Percentiles rank a stretch among this genome's conserved stretches.
Conservation (phyloP, 495 filamentous ascomycete genomes). For the Penicillium paxilli region DNA sequence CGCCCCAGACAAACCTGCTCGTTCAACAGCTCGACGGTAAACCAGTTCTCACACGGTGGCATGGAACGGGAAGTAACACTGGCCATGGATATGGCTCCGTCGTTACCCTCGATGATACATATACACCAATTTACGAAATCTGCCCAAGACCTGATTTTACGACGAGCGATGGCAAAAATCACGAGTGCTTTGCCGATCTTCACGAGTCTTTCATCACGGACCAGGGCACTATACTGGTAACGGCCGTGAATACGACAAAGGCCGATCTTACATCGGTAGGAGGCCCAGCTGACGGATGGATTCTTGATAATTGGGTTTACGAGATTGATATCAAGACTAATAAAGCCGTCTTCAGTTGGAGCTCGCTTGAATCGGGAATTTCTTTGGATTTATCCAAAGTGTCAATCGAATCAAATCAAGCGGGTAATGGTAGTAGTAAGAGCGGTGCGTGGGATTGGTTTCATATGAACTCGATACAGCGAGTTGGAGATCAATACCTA, state of each 20-base stretch:
- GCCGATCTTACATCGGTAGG: constrained; percentile 38
- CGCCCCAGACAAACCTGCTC: neutral
- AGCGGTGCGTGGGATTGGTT: constrained; percentile 27
- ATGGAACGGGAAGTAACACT: neutral
- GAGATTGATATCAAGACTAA: constrained; percentile 35
- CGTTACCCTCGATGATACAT: neutral
- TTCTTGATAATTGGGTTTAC: constrained; percentile 39
- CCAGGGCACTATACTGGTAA: constrained; percentile 43
- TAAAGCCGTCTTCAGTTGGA: constrained; percentile 24
- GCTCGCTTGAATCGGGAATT: constrained; percentile 11
- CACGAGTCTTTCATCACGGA: constrained; percentile 37
- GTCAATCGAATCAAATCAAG: neutral
- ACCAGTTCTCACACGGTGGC: neutral
- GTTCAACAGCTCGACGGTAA: neutral
- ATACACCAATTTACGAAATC: neutral
- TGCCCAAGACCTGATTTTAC: neutral
- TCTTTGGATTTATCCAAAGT: neutral
- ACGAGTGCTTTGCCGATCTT: constrained; percentile 11
- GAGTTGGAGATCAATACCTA: constrained; percentile 23
- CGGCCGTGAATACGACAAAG: constrained; percentile 39
- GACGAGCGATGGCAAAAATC: neutral
- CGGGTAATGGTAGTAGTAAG: neutral
- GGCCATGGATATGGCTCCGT: neutral
- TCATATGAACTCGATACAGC: constrained; percentile 33
- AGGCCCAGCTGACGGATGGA: constrained; percentile 39